phyloP scores from a whole-genome alignment of 2,329 filamentous ascomycete species.

The Fusarium coffeatum region DNA sequence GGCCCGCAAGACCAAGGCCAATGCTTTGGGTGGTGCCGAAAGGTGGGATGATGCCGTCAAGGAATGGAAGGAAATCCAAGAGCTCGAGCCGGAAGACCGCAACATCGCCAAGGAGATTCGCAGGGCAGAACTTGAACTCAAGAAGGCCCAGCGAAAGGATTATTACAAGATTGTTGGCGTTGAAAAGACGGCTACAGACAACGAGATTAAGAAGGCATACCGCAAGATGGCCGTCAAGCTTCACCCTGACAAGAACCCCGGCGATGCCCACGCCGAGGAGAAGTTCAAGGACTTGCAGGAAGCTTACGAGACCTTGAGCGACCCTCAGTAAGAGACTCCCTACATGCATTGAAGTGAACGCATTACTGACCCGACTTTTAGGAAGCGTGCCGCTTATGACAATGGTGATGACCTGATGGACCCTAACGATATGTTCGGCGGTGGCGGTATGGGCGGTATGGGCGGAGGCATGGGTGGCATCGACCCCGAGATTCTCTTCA shows the following conservation, averaged over 20 bases:
- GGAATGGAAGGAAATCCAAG: slow-evolving; percentile 88
- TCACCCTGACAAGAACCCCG: slow-evolving; percentile 97
- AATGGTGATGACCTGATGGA: slow-evolving; percentile 92
- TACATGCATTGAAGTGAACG: neutral
- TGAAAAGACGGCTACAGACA: slow-evolving; percentile 84
- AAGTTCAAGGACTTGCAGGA: slow-evolving; percentile 98
- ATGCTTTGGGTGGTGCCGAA: slow-evolving; percentile 84
- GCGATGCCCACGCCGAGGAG: slow-evolving; percentile 83
- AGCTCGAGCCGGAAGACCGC: slow-evolving; percentile 84
- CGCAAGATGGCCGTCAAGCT: slow-evolving; percentile 92
- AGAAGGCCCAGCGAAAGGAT: slow-evolving; percentile 97
- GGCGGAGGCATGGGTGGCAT: slow-evolving; percentile 74
- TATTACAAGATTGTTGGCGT: slow-evolving; percentile 98
- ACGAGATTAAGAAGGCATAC: slow-evolving; percentile 96
- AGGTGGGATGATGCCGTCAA: slow-evolving; percentile 92
- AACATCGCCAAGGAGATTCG: slow-evolving; percentile 86
- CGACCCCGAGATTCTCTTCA: slow-evolving; percentile 82
- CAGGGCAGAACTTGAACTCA: slow-evolving; percentile 91
- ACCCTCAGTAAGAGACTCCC: slow-evolving; percentile 79
- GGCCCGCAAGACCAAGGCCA: slow-evolving; percentile 93
- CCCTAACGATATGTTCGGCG: slow-evolving; percentile 84
- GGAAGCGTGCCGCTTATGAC: slow-evolving; percentile 90
- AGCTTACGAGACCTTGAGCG: slow-evolving; percentile 94
- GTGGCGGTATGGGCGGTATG: slow-evolving; percentile 75
- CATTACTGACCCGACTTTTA: slow-evolving; percentile 57